phyloP scores from a whole-genome alignment of 495 filamentous ascomycete genomes.

The Neurospora hispaniola region DNA sequence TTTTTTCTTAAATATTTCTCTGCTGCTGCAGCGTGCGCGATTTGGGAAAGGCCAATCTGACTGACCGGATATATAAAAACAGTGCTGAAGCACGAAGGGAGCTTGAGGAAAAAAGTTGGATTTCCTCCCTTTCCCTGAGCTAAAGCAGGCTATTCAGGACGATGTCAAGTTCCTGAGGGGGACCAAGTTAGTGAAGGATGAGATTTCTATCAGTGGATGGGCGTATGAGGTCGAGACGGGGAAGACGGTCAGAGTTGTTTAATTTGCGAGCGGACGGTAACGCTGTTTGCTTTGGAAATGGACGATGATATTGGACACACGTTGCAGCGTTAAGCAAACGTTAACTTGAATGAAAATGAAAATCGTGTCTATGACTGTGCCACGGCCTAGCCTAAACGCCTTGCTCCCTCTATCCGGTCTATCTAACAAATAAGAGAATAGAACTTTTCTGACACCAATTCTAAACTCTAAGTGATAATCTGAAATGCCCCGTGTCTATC shows the following conservation, averaged over 20 bases:
- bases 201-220: slow-evolving; percentile 58
- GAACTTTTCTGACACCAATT: background rate
- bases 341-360: background rate
- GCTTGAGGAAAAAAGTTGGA: slow-evolving; percentile 26
- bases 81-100: slow-evolving; percentile 16
- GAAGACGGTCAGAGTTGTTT: slow-evolving; percentile 47
- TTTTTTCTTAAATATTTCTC: too few species aligned
- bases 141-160: slow-evolving; percentile 52
- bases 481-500: background rate
- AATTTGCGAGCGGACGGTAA: slow-evolving; percentile 2
- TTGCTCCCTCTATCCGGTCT: background rate
- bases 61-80: background rate
- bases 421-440: background rate
- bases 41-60: too few species aligned
- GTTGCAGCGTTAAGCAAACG: background rate
- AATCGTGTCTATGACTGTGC: background rate
- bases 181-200: slow-evolving; percentile 46
- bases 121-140: slow-evolving; percentile 55
- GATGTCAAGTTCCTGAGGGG: slow-evolving; percentile 56
- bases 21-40: too few species aligned
- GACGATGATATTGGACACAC: background rate
- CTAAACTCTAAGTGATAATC: background rate
- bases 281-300: background rate
- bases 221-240: slow-evolving; percentile 74
- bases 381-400: background rate